Evolutionary conservation across 139 green algal species (phyloP).

Genomic region (Haematococcus lacustris): DNA sequence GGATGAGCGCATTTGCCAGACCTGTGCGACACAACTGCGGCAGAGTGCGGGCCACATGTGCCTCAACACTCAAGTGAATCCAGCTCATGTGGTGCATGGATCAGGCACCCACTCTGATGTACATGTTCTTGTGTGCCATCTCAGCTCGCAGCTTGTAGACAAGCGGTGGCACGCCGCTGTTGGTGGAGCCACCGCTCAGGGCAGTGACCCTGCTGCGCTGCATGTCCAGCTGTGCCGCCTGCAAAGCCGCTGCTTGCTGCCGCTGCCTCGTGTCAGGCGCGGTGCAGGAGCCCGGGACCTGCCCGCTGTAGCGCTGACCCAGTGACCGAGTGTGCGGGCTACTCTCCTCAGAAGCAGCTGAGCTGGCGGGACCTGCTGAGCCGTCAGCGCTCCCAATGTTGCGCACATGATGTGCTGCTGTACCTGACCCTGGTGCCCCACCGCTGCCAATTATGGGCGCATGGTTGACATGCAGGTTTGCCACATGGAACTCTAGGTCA

Average conservation of each 20-base stretch:
- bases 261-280: background rate
- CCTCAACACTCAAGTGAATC: background rate
- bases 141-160: constrained; percentile 41
- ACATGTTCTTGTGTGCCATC: constrained; percentile 75
- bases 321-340: background rate
- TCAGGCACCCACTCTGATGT: constrained; percentile 23
- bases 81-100: too few relatives aligned
- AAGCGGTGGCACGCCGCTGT: background rate
- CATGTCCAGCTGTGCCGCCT: too few relatives aligned
- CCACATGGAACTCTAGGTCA: too few relatives aligned
- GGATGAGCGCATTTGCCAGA: too few relatives aligned
- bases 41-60: background rate
- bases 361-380: too few relatives aligned
- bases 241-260: background rate
- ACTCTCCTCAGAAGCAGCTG: too few relatives aligned
- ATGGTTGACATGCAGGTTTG: too few relatives aligned
- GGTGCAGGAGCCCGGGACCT: background rate
- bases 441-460: too few relatives aligned
- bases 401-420: background rate
- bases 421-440: background rate
- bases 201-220: too few relatives aligned
- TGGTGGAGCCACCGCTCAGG: too few relatives aligned
- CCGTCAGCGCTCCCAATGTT: background rate
- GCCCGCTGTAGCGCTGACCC: background rate
- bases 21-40: too few relatives aligned